phyloP scores from a whole-genome alignment of 2,329 filamentous ascomycete genomes.

The Whalleya microplaca region DNA sequence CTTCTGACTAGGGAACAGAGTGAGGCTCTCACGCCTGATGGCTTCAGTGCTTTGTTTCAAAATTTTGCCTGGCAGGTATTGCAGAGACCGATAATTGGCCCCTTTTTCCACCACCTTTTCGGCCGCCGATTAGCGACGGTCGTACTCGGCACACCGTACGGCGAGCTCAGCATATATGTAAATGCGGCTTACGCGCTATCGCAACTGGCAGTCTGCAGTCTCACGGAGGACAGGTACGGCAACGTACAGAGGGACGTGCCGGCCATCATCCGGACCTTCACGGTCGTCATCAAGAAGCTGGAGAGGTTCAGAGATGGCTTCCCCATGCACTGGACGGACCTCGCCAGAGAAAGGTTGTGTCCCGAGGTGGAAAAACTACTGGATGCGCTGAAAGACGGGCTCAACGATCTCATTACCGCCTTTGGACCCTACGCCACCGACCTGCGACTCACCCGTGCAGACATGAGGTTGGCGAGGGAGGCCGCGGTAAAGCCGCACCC shows the following conservation, averaged over 20 bases:
- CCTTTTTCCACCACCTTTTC: conserved; percentile 72
- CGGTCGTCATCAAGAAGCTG: conserved; percentile 67
- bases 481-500: conserved; percentile 47
- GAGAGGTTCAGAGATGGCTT: conserved; percentile 66
- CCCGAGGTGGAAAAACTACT: conserved; percentile 74
- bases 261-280: conserved; percentile 73
- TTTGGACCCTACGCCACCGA: conserved; percentile 78
- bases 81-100: conserved; percentile 59
- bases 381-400: conserved; percentile 63
- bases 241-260: conserved; percentile 85
- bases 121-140: conserved; percentile 65
- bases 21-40: conserved; percentile 54
- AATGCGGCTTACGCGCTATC: conserved; percentile 74
- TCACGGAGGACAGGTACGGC: conserved; percentile 81
- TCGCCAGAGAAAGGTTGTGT: conserved; percentile 57
- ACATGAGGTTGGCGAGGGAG: conserved; percentile 75
- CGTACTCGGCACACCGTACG: conserved; percentile 75
- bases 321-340: conserved; percentile 79
- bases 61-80: conserved; percentile 51
- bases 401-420: conserved; percentile 67
- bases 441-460: conserved; percentile 69
- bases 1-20: conserved; percentile 58
- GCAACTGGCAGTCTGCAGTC: conserved; percentile 70
- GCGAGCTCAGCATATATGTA: conserved; percentile 68
- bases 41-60: conserved; percentile 52